Percentiles rank a stretch among this genome's conserved stretches.
Evolutionary conservation across 83 land plant species (phyloP).

Genomic region (Thuja plicata): DNA sequence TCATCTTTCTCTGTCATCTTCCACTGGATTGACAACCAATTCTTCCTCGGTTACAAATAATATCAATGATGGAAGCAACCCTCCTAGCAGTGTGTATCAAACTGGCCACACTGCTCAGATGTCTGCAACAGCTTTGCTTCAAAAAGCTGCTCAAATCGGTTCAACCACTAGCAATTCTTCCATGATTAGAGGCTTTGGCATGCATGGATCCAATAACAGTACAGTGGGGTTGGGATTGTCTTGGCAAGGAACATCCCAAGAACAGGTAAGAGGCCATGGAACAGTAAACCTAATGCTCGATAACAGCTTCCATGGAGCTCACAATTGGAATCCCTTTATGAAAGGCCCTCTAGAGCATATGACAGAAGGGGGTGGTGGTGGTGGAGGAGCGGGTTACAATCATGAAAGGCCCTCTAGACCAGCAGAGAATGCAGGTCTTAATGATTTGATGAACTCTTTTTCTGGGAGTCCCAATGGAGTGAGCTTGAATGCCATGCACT

Average conservation of each 20-base stretch:
- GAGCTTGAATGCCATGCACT: neutral
- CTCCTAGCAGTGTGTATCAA: neutral
- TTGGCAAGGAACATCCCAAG: neutral
- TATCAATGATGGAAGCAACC: neutral
- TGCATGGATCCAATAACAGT: slow-evolving; percentile 14
- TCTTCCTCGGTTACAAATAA: neutral
- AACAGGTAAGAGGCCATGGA: neutral
- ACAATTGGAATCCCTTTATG: slow-evolving; percentile 1
- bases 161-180: slow-evolving; percentile 34
- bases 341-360: neutral
- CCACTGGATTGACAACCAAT: slow-evolving; percentile 6
- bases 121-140: slow-evolving; percentile 75
- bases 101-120: slow-evolving; percentile 37
- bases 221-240: slow-evolving; percentile 4
- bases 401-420: neutral
- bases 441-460: slow-evolving; percentile 2
- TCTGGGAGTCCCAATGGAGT: neutral
- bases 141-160: slow-evolving; percentile 67
- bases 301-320: neutral
- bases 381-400: neutral
- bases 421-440: slow-evolving; percentile 8
- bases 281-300: too few species aligned
- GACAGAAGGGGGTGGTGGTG: neutral
- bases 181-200: slow-evolving; percentile 40
- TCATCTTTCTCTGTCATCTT: slow-evolving; percentile 9